Percentiles rank a stretch among this genome's conserved stretches.
Conservation (phyloP, 2,329 filamentous ascomycete genomes). For the Penicillium sp. region DNA sequence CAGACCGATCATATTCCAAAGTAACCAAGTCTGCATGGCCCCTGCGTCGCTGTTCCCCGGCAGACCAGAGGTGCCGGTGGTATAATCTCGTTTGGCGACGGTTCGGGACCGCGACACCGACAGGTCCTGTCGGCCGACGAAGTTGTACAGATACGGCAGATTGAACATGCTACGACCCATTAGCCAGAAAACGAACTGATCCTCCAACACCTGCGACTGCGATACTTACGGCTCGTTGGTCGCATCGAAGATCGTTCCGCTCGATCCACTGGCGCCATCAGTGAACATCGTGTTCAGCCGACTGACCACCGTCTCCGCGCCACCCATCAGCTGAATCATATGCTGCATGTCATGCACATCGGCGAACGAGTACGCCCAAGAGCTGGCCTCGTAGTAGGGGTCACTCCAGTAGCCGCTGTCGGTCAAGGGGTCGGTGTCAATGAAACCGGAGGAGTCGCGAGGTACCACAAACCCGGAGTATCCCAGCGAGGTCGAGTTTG, state of each 20-base stretch:
- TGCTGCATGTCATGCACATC: slow-evolving; percentile 63
- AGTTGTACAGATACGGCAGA: slow-evolving; percentile 68
- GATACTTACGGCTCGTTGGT: slow-evolving; percentile 61
- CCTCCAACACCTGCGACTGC: too few species aligned
- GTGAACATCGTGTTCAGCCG: slow-evolving; percentile 61
- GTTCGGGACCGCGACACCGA: slow-evolving; percentile 58
- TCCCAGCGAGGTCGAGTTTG: slow-evolving; percentile 54
- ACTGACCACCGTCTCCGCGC: slow-evolving; percentile 35
- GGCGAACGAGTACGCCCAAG: slow-evolving; percentile 67
- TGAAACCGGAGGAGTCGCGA: slow-evolving; percentile 49
- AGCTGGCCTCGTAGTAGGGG: slow-evolving; percentile 59
- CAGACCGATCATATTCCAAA: slow-evolving; percentile 67
- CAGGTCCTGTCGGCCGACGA: slow-evolving; percentile 60
- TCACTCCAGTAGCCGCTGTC: slow-evolving; percentile 65
- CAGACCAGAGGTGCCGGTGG: slow-evolving; percentile 54
- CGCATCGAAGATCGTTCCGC: slow-evolving; percentile 61
- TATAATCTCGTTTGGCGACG: slow-evolving; percentile 61
- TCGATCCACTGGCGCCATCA: slow-evolving; percentile 29
- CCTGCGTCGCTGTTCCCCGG: slow-evolving; percentile 70
- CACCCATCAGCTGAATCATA: slow-evolving; percentile 57
- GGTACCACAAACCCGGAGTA: slow-evolving; percentile 68
- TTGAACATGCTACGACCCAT: slow-evolving; percentile 51
- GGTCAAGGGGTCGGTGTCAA: slow-evolving; percentile 50
- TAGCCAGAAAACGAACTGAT: slow-evolving; percentile 1
- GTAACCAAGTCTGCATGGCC: slow-evolving; percentile 68